Conservation (phyloP, 441 rosid species). For the Mallotus japonicus region DNA sequence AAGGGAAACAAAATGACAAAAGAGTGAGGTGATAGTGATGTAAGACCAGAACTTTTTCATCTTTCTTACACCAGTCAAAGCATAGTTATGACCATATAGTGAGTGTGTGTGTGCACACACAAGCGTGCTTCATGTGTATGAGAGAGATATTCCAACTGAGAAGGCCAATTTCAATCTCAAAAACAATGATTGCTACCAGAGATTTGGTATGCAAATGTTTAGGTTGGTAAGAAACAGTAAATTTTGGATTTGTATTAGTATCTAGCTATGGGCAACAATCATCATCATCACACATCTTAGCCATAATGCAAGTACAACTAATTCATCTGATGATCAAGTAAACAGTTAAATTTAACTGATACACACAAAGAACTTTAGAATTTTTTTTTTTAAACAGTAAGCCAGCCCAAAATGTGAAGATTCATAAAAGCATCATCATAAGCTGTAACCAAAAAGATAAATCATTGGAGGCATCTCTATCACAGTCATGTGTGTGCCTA, state of each 20-base stretch:
- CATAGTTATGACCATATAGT: background rate
- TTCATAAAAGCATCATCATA: background rate
- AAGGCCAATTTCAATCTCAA: background rate
- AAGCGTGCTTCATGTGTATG: background rate
- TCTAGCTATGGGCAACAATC: background rate
- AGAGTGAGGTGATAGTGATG: background rate
- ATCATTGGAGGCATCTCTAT: too few species aligned
- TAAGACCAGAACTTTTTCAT: background rate
- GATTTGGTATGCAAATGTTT: background rate
- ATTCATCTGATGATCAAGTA: background rate
- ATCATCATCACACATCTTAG: background rate
- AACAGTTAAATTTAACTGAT: background rate
- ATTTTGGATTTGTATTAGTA: background rate
- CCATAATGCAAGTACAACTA: background rate
- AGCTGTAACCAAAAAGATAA: too few species aligned
- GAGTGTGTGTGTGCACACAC: background rate
- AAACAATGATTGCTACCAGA: background rate
- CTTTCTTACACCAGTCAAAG: background rate
- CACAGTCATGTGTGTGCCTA: too few species aligned
- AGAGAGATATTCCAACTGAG: background rate
- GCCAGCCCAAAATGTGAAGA: background rate
- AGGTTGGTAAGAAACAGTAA: background rate
- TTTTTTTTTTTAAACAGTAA: constrained; percentile 4
- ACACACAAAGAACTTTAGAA: background rate
- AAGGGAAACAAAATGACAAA: background rate